Evolutionary conservation across 2,329 filamentous ascomycete genomes (phyloP).

Genomic region (Rutstroemia sp.): DNA sequence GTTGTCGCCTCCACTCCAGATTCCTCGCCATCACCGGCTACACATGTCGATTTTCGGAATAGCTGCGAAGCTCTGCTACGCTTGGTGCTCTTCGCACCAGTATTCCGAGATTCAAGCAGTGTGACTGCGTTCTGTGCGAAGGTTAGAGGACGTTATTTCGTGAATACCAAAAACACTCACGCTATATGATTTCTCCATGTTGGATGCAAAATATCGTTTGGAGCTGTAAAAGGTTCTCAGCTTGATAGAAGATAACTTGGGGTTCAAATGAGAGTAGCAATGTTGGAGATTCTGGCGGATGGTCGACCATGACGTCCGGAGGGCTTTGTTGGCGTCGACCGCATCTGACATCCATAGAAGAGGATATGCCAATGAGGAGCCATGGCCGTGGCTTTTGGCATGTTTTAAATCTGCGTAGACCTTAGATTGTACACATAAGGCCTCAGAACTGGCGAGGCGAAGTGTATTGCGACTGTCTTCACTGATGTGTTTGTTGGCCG

Average conservation of each 20-base stretch:
- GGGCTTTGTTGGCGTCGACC: neutral
- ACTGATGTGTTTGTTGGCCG: neutral
- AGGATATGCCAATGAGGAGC: neutral
- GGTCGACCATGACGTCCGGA: neutral
- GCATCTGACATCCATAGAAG: neutral
- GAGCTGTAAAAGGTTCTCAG: neutral
- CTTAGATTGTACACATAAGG: neutral
- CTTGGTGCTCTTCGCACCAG: neutral
- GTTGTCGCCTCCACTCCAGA: neutral
- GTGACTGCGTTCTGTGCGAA: neutral
- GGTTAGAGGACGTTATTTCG: neutral
- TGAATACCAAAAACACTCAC: neutral
- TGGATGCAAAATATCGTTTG: neutral
- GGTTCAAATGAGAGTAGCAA: neutral
- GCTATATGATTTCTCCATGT: constrained; percentile 1
- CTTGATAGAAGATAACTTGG: neutral
- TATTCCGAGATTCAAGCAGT: constrained; percentile 1
- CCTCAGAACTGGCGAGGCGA: neutral
- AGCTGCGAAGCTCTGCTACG: neutral
- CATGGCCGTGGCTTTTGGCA: neutral
- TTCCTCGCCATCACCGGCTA: neutral
- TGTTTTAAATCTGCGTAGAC: neutral
- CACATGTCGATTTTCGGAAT: neutral
- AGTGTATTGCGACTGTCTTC: neutral
- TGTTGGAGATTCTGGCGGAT: neutral